Evolutionary conservation across 1,284 basidiomycete genomes (phyloP), one percentile per base, ranked within the genome.

Genomic region (Inonotus hispidus): DNA sequence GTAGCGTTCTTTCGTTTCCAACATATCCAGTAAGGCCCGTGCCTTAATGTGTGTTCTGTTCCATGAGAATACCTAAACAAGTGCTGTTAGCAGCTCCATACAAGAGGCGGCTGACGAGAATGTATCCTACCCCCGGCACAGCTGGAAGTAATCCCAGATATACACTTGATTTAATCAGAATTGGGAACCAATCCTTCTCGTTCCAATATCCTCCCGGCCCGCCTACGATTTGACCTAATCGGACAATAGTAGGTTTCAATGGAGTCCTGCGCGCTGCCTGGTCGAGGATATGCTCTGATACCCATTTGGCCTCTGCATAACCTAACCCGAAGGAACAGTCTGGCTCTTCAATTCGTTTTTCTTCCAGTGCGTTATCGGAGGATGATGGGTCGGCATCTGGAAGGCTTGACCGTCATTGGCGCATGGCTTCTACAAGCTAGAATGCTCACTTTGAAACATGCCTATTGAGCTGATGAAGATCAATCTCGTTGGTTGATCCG

Each of bases 221-320:
- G 37, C 57, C 57, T 14, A 37, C 37, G 16, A 58, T 35, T 37
- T 66, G 65, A 3, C 61, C 64, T 7, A 60, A 54, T 19, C 65
- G 61, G 5, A 66, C 60, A 19, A 63, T 49, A 19, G 56, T 53
- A 2, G 64, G 23, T 10, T 39, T 32, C 3, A 75, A 56, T 0
- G 64, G 27, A 0, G 71, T 71, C 14, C 65, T 7, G 25, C 58
- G 45, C 3, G 67, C 61, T 2, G 71, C 71, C 11, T 39, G 54
- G 23, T 62, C 53, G 13, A 66, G 50, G 23, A 66, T 58, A 16
- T 38, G 25, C 49, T 65, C 65, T 3, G 61, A 77, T 0, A 85
- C 83, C 83, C 83, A 85, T 72, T 86, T 86, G 63, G 75, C 78
- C 72, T 85, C 83, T 7, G 82, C 81, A 69, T 86, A 86, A 0